A percentile compares a stretch with the other conserved stretches of the same genome.
Conservation (phyloP, 768 basidiomycete species). For the Psilocybe cyanescens region DNA sequence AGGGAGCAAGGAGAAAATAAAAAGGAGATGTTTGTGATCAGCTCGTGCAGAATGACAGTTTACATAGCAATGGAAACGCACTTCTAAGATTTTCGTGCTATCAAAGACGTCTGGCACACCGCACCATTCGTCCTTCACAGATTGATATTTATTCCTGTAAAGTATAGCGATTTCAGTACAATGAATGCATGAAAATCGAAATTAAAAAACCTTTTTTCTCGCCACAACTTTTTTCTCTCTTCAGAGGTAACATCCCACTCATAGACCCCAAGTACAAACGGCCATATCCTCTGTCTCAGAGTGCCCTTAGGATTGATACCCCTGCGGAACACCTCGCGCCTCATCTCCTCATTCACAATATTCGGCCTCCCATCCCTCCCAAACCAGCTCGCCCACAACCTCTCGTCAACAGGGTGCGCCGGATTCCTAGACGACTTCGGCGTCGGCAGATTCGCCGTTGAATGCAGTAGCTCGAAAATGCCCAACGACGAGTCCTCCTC, state of each 20-base stretch:
- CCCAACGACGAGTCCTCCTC: conserved; percentile 80
- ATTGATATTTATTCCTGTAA: conserved; percentile 67
- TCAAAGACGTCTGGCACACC: conserved; percentile 83
- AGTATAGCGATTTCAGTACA: conserved; percentile 2
- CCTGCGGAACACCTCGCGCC: conserved; percentile 75
- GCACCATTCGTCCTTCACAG: conserved; percentile 81
- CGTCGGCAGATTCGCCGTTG: conserved; percentile 77
- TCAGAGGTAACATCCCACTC: conserved; percentile 74
- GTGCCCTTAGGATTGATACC: conserved; percentile 60
- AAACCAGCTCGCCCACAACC: conserved; percentile 83
- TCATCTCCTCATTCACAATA: conserved; percentile 70
- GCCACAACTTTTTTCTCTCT: conserved; percentile 66
- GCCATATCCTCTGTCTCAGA: conserved; percentile 83
- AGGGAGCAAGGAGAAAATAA: conserved; percentile 2
- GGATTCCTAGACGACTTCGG: conserved; percentile 87
- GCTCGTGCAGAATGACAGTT: neutral
- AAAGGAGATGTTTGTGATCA: neutral
- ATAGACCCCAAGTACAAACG: conserved; percentile 84
- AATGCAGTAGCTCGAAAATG: conserved; percentile 85
- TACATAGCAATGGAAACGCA: conserved; percentile 31
- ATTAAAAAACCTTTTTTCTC: conserved; percentile 58
- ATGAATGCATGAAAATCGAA: neutral
- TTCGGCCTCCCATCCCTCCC: conserved; percentile 67
- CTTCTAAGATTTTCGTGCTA: conserved; percentile 80
- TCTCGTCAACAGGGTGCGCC: conserved; percentile 71